Evolutionary conservation across 2,329 filamentous ascomycete genomes (phyloP).

Genomic region (Fusarium sp.): DNA sequence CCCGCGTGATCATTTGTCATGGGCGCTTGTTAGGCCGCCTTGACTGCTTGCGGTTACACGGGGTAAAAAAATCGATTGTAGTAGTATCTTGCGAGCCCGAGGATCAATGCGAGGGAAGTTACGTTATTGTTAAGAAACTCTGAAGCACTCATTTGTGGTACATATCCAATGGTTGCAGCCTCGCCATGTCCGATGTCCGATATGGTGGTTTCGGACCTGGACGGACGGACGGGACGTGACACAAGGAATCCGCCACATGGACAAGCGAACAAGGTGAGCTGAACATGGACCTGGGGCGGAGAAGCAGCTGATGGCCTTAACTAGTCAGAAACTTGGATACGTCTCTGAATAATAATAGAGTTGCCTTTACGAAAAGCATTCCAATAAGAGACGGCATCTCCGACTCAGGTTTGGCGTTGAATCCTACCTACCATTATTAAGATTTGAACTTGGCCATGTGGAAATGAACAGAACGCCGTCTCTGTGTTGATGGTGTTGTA

Average conservation of each 20-base stretch:
- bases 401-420: constrained; percentile 30
- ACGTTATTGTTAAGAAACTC: background rate
- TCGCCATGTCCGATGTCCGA: constrained; percentile 36
- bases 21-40: background rate
- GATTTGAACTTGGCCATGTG: constrained; percentile 27
- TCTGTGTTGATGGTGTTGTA: constrained; percentile 4
- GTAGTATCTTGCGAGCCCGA: background rate
- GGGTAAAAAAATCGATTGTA: constrained; percentile 4
- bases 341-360: constrained; percentile 20
- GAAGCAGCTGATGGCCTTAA: constrained; percentile 27
- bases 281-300: constrained; percentile 30
- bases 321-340: constrained; percentile 9
- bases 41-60: constrained; percentile 22
- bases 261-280: constrained; percentile 38
- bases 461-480: constrained; percentile 25
- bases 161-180: constrained; percentile 28
- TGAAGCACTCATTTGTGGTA: constrained; percentile 8
- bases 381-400: constrained; percentile 34
- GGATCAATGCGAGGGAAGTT: constrained; percentile 2
- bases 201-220: constrained; percentile 28
- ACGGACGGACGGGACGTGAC: constrained; percentile 19
- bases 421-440: constrained; percentile 21
- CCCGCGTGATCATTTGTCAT: constrained; percentile 20
- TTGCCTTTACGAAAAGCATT: constrained; percentile 32
- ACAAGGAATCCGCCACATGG: constrained; percentile 20